Percentiles rank a stretch among this genome's conserved stretches.
These are phyloP conservation scores for Paramecium octaurelia DNA, from an alignment of 73 alveolate genomes.

Conservation along the genomic window DNA sequence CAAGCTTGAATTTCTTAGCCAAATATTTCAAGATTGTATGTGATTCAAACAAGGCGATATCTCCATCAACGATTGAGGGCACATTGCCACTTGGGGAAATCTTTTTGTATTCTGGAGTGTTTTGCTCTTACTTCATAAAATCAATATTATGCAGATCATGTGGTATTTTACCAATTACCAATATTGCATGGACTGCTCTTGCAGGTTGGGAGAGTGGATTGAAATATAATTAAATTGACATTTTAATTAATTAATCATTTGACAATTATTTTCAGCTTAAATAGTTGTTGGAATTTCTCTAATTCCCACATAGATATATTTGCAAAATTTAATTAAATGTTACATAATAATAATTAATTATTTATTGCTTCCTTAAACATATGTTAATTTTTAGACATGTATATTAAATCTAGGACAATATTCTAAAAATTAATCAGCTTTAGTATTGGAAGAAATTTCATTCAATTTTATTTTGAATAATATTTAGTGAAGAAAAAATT, in stretches of 20 bases:
- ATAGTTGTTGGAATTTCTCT: not conserved
- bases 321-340: not conserved
- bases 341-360: not conserved
- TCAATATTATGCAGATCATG: not conserved
- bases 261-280: not conserved
- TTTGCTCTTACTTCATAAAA: conserved; percentile 1
- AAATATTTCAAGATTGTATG: conserved; percentile 17
- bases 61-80: conserved; percentile 38
- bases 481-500: not conserved
- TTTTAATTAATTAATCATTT: not conserved
- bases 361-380: not conserved
- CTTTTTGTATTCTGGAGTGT: conserved; percentile 17
- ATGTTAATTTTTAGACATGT: not conserved
- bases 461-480: not conserved
- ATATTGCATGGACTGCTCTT: not conserved
- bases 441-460: not conserved
- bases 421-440: not conserved
- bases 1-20: not conserved
- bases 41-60: not conserved
- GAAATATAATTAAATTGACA: conserved; percentile 8
- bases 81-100: not conserved
- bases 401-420: not conserved
- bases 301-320: not conserved
- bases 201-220: conserved; percentile 26
- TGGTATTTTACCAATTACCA: not conserved